These are phyloP conservation scores for Phellopilus nigrolimitatus DNA, from an alignment of 1,284 basidiomycete genomes.

Conservation along the genomic window DNA sequence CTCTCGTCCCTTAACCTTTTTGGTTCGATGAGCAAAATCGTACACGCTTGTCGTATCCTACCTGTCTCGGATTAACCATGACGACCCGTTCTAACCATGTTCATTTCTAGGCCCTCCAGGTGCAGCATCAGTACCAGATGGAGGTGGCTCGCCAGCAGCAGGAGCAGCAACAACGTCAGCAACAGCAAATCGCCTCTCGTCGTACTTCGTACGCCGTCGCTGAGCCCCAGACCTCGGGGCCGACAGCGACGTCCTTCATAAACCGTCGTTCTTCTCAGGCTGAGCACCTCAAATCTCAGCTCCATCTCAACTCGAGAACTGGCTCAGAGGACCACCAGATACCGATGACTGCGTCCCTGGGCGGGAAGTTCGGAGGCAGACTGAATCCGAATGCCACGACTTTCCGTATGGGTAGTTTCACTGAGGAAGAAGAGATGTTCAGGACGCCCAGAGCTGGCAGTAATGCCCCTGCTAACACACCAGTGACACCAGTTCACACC, in stretches of 20 bases:
- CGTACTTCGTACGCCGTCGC: constrained; percentile 9
- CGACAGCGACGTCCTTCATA: constrained; percentile 58
- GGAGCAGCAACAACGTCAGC: constrained; percentile 28
- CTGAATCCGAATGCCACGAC: constrained; percentile 44
- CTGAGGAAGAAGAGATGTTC: constrained; percentile 36
- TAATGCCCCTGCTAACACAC: constrained; percentile 32
- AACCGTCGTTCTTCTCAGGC: constrained; percentile 61
- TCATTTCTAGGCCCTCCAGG: constrained; percentile 34
- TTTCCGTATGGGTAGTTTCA: constrained; percentile 36
- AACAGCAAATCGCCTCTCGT: constrained; percentile 24
- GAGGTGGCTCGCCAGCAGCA: constrained; percentile 46
- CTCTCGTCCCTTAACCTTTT: constrained; percentile 1
- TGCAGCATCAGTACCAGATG: constrained; percentile 54
- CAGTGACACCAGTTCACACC: constrained; percentile 47
- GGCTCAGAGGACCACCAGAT: constrained; percentile 47
- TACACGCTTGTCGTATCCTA: background rate
- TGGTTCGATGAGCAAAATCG: background rate
- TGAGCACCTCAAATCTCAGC: constrained; percentile 56
- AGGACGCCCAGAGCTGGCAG: constrained; percentile 31
- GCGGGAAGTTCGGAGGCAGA: constrained; percentile 62
- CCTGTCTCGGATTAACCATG: constrained; percentile 14
- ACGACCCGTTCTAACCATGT: constrained; percentile 28
- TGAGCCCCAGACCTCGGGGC: constrained; percentile 60
- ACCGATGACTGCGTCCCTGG: constrained; percentile 75
- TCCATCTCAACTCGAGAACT: constrained; percentile 35